These are phyloP conservation scores for Backusella australiensis DNA, from an alignment of 192 early-diverging fungal species.

Conservation along the genomic window DNA sequence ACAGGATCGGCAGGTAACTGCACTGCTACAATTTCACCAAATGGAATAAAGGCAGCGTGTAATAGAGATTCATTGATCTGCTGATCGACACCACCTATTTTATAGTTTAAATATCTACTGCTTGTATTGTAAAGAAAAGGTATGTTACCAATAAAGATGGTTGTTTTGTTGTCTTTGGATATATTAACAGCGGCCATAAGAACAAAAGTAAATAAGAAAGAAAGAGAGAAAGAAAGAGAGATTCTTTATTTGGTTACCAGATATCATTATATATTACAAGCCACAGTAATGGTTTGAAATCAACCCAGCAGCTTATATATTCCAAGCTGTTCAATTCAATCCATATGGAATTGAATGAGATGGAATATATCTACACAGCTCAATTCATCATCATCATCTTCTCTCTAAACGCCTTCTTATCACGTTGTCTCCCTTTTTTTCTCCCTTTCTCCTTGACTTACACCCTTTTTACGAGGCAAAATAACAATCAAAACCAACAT, in stretches of 20 bases:
- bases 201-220: neutral
- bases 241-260: neutral
- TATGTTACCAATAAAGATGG: slow-evolving; percentile 45
- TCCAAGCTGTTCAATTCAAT: no score
- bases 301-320: neutral
- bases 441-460: no score
- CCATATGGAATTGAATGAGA: no score
- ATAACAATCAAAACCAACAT: no score
- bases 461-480: no score
- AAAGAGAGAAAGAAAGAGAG: neutral
- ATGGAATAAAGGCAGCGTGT: slow-evolving; percentile 90
- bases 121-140: neutral
- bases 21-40: slow-evolving; percentile 91
- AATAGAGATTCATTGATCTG: slow-evolving; percentile 77
- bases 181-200: slow-evolving; percentile 16
- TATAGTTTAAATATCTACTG: neutral
- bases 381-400: no score
- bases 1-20: slow-evolving; percentile 82
- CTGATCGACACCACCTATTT: slow-evolving; percentile 74
- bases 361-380: no score
- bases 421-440: no score
- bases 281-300: neutral
- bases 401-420: no score
- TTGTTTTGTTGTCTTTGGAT: slow-evolving; percentile 39
- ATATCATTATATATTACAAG: neutral